Evolutionary conservation across 495 filamentous ascomycete species (phyloP).

Genomic region (Jackrogersella multiformis): DNA sequence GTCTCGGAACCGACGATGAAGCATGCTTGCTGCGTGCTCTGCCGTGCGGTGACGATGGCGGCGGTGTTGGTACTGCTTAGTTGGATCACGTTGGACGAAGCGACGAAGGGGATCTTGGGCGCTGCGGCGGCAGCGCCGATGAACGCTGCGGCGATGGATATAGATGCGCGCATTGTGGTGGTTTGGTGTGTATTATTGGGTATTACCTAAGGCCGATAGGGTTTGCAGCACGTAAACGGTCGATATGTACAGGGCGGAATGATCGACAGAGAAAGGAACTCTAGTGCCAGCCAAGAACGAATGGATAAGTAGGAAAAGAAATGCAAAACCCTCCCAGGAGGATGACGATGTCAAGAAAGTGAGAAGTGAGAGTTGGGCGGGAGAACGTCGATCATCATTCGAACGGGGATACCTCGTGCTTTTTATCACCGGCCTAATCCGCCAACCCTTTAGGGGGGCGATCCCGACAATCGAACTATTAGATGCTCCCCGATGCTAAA

Average conservation of each 20-base stretch:
- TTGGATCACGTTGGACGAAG: conserved; percentile 16
- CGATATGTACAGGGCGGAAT: conserved; percentile 11
- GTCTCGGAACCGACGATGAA: conserved; percentile 55
- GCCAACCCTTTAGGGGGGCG: conserved; percentile 1
- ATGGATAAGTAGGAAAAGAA: conserved; percentile 21
- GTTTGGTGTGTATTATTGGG: neutral
- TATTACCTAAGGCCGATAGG: neutral
- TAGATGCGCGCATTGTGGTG: conserved; percentile 35
- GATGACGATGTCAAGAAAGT: conserved; percentile 23
- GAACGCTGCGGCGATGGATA: conserved; percentile 26
- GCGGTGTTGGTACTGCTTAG: neutral
- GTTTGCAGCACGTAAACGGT: neutral
- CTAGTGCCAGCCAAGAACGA: conserved; percentile 33
- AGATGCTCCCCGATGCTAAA: conserved; percentile 9
- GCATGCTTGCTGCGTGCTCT: conserved; percentile 45
- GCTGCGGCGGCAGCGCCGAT: conserved; percentile 26
- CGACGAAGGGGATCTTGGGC: conserved; percentile 38
- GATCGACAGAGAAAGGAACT: conserved; percentile 27
- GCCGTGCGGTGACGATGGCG: conserved; percentile 12
- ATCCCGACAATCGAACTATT: conserved; percentile 18
- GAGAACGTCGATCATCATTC: conserved; percentile 37
- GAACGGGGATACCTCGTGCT: conserved; percentile 23
- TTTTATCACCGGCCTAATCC: conserved; percentile 26
- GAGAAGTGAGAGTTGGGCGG: conserved; percentile 25
- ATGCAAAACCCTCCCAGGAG: conserved; percentile 34